Conservation (phyloP, 2,329 filamentous ascomycete genomes). For the Monilinia laxa region DNA sequence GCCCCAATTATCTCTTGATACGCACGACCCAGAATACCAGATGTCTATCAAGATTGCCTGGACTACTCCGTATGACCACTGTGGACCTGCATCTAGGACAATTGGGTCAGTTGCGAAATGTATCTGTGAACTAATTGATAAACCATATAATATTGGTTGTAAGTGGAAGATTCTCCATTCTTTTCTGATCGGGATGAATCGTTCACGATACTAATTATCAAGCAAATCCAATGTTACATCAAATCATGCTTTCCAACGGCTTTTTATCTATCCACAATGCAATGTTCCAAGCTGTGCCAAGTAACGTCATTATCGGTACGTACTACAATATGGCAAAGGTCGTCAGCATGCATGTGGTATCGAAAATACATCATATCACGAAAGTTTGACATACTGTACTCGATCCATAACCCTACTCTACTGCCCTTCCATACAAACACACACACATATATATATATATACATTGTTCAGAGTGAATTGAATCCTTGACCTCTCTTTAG, state of each 20-base stretch:
- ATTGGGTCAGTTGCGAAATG: background rate
- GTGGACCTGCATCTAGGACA: background rate
- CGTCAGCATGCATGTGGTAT: background rate
- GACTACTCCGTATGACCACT: background rate
- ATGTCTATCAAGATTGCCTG: background rate
- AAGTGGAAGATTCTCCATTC: background rate
- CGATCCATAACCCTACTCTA: background rate
- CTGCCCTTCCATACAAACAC: no score
- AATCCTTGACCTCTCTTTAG: background rate
- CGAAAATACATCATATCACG: background rate
- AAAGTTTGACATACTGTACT: background rate
- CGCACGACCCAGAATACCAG: background rate
- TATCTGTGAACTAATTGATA: background rate
- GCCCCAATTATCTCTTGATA: background rate
- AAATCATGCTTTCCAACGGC: background rate
- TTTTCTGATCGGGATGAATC: background rate
- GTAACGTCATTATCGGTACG: constrained; percentile 5
- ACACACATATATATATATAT: background rate
- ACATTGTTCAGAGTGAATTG: background rate
- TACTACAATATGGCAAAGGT: no score
- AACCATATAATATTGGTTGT: constrained; percentile 1
- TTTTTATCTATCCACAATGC: background rate
- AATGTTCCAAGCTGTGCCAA: background rate
- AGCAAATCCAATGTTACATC: background rate
- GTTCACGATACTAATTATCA: background rate